Evolutionary conservation across 306 rosid species (phyloP), one percentile per base, ranked within the genome.

Genomic region (Lathyrus sativus): DNA sequence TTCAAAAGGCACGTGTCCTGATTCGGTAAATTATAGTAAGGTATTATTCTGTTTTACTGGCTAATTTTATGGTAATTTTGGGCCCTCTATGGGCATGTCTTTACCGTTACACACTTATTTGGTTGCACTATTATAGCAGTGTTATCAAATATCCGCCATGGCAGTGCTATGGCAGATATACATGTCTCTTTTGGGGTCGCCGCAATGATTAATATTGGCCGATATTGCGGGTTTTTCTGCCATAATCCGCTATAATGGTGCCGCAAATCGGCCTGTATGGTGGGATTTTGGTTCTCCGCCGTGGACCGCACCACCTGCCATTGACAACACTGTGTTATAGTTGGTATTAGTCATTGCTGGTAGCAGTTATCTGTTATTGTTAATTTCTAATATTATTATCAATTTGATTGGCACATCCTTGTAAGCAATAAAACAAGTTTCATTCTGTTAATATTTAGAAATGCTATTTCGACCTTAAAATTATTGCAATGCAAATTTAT

Each of bases 1-100:
- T 60, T 60, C 72, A 0, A 83, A 76, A 79, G 90, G 83, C 76
- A 49, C 81, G 62, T 61, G 62, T 83, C 80, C 93, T 24, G 98
- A 90, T 66, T 73, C 95, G 49, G 75, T 63, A 67, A 77, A 68
- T 74, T 43, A 60, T 70, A 82, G 70, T 39, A 89, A 89, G 96
- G 98, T 92, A 86, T 37, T 67, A 14, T 56, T 18, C 51, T 48
- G 31, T 41, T 67, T 75, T 42, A 19, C 49, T n/a, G 62, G 35
- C 31, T 62, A 48, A 43, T 22, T 66, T 48, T 31, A 22, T 26
- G 74, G 68, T 31, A 74, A 42, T 63, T 70, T 61, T 62, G 13
- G 60, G 26, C 50, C 59, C 38, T 37, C 7, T 17, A 14, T 62
- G 58, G 64, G 35, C 46, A 58, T 81, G 62, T 53, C 42, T 41